Evolutionary conservation across 163 green algal genomes (phyloP).

Genomic region (Picocystis sp.): DNA sequence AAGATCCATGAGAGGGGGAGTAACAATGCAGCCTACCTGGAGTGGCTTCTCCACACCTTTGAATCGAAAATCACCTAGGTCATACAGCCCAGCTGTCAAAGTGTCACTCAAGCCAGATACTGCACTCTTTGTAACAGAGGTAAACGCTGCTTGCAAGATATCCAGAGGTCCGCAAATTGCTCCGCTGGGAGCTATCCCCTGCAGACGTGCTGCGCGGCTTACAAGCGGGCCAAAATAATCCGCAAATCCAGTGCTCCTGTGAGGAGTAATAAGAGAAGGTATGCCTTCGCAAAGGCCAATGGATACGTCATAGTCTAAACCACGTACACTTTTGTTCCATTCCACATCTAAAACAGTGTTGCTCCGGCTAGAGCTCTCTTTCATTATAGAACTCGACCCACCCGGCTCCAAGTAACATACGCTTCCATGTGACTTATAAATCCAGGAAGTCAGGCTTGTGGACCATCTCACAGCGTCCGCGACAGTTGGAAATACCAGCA

Average conservation of each 20-base stretch:
- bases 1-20: too few species aligned
- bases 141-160: too few species aligned
- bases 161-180: too few species aligned
- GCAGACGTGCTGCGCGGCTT: conserved; percentile 21
- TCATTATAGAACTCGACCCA: conserved; percentile 17
- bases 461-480: conserved; percentile 17
- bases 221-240: conserved; percentile 45
- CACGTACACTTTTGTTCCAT: conserved; percentile 24
- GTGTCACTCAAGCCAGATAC: too few species aligned
- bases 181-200: too few species aligned
- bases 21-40: too few species aligned
- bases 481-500: conserved; percentile 33
- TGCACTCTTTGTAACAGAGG: too few species aligned
- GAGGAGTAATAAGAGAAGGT: conserved; percentile 30
- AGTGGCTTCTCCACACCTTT: too few species aligned
- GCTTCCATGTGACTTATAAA: conserved; percentile 43
- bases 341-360: neutral
- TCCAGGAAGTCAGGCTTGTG: conserved; percentile 1
- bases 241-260: conserved; percentile 39
- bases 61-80: too few species aligned
- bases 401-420: conserved; percentile 30
- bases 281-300: conserved; percentile 42
- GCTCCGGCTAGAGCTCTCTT: neutral
- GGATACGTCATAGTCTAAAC: conserved; percentile 24
- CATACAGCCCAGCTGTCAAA: too few species aligned